Base-by-base conservation (phyloP, 352 stramenopile species). In the Phytophthora pseudosyringae region DNA sequence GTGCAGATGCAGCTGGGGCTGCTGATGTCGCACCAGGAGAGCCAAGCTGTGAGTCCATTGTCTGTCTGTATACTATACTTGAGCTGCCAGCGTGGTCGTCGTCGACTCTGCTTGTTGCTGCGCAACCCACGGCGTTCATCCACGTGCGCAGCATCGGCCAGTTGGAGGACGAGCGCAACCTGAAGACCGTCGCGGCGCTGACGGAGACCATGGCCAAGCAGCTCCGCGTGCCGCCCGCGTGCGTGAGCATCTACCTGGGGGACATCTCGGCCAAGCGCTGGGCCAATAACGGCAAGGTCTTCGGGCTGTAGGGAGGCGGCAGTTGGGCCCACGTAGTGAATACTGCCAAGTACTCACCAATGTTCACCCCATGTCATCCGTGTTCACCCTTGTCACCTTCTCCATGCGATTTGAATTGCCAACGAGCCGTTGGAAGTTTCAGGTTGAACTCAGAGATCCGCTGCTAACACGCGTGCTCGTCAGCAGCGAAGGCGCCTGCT, bases 201-300 rank as follows among this genome's bases (percentile, higher is more conserved):
- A 63, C 59, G 33, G 62, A 67, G 15, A 58, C 58, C 6, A 55
- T 83, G 25, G n/a, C 50, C 11, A 53, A 71, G 32, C n/a, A 56
- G 29, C 55, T 80, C 39, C 32, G 46, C 11, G 41, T 83, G 49
- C 54, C 64, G 8, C 32, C 62, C 5, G n/a, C 29, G 21, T 70
- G 70, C 38, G 58, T 80, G 28, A 78, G 67, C 52, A 49, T 83
- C 38, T 73, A 67, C 61, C 44, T 79, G n/a, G 58, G 71, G 43
- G 68, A 78, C 44, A 73, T 83, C 31, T 52, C 50, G 21, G 55
- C 57, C n/a, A 69, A 67, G 43, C 60, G 73, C 41, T 76, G 66
- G 69, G 66, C 59, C 43, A 55, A 38, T 38, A 54, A 61, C 26
- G 64, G 70, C 63, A 76, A 77, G 18, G 25, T 58, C 12, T 31